Percentiles rank a stretch among this genome's conserved stretches.
phyloP scores from a whole-genome alignment of 148 eudicot species.

The Euryodendron excelsum region DNA sequence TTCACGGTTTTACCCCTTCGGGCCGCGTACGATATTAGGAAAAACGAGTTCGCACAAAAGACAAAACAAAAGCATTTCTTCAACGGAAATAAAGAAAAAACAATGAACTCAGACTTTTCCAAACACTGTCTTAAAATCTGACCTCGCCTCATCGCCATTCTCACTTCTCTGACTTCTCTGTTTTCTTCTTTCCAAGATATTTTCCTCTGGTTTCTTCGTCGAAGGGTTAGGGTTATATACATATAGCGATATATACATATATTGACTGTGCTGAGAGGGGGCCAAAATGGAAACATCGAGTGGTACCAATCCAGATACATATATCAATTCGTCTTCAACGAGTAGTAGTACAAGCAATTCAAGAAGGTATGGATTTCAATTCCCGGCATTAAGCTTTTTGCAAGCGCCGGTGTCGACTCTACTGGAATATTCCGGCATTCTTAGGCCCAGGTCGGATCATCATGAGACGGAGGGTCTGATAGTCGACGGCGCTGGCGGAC shows the following conservation, averaged over 20 bases:
- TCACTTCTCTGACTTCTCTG: conserved; percentile 11
- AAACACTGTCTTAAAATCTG: neutral
- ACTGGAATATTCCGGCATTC: conserved; percentile 38
- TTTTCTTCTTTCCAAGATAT: neutral
- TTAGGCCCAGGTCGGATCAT: conserved; percentile 20
- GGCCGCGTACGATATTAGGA: too few relatives aligned
- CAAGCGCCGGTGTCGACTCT: conserved; percentile 38
- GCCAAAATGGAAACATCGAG: conserved; percentile 24
- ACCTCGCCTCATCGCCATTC: neutral
- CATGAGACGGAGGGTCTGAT: conserved; percentile 21
- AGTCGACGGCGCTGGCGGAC: neutral
- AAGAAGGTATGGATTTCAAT: conserved; percentile 13
- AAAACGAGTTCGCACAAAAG: too few relatives aligned
- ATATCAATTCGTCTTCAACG: neutral
- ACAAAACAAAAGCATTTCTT: too few relatives aligned
- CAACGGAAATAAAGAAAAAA: neutral
- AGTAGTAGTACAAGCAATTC: neutral
- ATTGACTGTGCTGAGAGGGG: neutral
- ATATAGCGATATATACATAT: neutral
- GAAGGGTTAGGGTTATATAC: neutral
- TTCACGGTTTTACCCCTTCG: too few relatives aligned
- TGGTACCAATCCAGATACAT: neutral
- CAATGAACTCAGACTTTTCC: neutral
- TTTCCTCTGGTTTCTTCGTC: conserved; percentile 2
- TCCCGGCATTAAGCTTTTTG: conserved; percentile 33